Evolutionary conservation across 176 grass and related monocot species (phyloP), one percentile per base, ranked within the genome.

Genomic region (Dendrocalamus sinicus): DNA sequence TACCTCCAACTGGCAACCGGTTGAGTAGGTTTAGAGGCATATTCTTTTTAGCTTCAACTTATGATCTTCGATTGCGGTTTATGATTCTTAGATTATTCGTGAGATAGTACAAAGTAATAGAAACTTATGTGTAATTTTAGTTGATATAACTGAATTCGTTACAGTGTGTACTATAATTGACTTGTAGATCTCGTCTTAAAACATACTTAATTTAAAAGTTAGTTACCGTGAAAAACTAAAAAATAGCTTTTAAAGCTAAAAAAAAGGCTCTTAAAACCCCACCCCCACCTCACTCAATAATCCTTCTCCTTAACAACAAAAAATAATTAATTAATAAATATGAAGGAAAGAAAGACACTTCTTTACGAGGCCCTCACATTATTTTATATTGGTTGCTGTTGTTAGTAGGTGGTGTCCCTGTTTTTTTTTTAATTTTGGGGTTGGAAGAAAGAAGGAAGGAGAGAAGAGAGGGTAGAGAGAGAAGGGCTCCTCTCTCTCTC

Each of bases 231-330:
- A 5, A 39, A 39, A 39, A 39, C 4, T 39, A 39, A 39, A 39
- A 39, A 39, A 39, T 39, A 39, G 4, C 4, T 39, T 39, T 39
- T 39, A 39, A 39, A 39, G 4, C 4, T 39, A 39, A 39, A 39
- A 39, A 39, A 5, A 5, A 39, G 3, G 5, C 4, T 35, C 37
- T 39, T 39, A 39, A 84, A 91, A 83, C 39, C 85, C 79, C 10
- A 82, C 35, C 87, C 87, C 53, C 35, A 60, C 81, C 87, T 67
- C 89, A 86, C 84, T 84, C 84, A 78, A 84, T 87, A 84, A 91
- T 87, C 83, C 83, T 28, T 52, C 41, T 23, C 30, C 63, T 55
- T 76, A 79, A 45, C 65, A 52, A 55, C 69, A 80, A 30, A 6
- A 15, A 58, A 32, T 83, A 20, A 54, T 50, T 53, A 73, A 79